Evolutionary conservation across 164 flowering plant genomes (phyloP).

Genomic region (Vitis rotundifolia): DNA sequence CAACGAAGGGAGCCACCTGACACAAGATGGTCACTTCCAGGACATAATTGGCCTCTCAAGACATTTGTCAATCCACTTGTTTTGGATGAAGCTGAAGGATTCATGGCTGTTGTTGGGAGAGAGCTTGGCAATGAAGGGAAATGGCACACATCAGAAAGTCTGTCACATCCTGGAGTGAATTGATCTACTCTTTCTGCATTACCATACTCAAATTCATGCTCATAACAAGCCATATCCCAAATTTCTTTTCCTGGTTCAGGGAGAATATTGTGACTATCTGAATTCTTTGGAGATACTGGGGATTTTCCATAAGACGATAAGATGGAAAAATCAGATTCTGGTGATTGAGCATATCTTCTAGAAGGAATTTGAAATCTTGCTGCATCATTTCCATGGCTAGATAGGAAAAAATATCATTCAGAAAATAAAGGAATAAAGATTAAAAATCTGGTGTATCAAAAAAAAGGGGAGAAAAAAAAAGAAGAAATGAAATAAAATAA

Average conservation of each 20-base stretch:
- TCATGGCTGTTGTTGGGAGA: constrained; percentile 18
- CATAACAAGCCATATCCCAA: constrained; percentile 1
- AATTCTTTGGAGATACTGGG: constrained; percentile 22
- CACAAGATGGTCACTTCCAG: constrained; percentile 21
- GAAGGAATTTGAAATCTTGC: constrained; percentile 29
- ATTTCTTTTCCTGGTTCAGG: constrained; percentile 18
- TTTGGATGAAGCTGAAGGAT: constrained; percentile 34
- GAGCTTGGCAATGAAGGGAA: constrained; percentile 22
- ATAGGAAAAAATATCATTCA: neutral
- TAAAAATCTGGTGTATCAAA: neutral
- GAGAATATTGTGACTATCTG: constrained; percentile 19
- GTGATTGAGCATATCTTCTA: constrained; percentile 35
- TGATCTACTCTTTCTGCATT: constrained; percentile 7
- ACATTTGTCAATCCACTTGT: constrained; percentile 15
- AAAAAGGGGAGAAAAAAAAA: neutral
- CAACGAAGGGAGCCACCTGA: constrained; percentile 35
- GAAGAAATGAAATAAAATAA: neutral
- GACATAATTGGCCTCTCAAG: constrained; percentile 20
- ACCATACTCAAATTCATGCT: constrained; percentile 1
- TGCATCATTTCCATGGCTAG: constrained; percentile 27
- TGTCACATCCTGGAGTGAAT: constrained; percentile 27
- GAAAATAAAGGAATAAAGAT: neutral
- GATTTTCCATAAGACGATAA: constrained; percentile 28
- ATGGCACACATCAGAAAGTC: constrained; percentile 19
- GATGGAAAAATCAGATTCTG: constrained; percentile 39